Evolutionary conservation across 805 yeast genomes (phyloP), one percentile per base, ranked within the genome.

Genomic region (Candida koratica): DNA sequence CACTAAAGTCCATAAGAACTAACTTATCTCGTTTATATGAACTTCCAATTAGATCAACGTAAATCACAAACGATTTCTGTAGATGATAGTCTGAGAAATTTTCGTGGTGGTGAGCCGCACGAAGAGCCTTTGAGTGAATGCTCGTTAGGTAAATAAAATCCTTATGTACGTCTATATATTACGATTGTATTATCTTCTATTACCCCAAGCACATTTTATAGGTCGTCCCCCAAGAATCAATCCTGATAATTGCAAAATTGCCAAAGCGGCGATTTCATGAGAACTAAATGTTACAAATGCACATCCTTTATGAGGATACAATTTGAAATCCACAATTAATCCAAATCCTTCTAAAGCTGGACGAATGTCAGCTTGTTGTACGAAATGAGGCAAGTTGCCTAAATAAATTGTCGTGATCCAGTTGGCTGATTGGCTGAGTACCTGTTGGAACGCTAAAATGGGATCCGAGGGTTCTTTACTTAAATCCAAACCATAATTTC

Each of bases 131-230:
- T 20, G 23, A 20, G 28, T n/a, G 14, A 22, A 22, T 25, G 10
- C 12, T 20, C 7, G 23, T 20, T 20, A 20, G 23, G 23, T 8
- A 7, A 20, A 20, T 20, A 20, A 8, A 20, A 20, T 20, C 9
- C 10, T 10, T 20, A 20, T 20, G 10, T 20, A 20, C 10, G 10
- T 20, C 7, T 20, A 10, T 20, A 20, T 20, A 20, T 20, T 10
- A 20, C 10, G 23, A 7, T 10, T 20, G 10, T 9, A 30, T 29
- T 36, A 25, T 8, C 20, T 62, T 33, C 64, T 53, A 20, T 59
- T 84, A 36, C 95, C 96, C 96, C 96, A 88, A 22, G 94, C 89
- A 48, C 87, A 78, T 54, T 80, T 81, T 54, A 86, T 60, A 15
- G 83, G 80, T 53, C 95, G 72, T 15, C 95, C 95, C 52, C 82